Evolutionary conservation across 345 rosid genomes (phyloP).

Genomic region (Populus euphratica): DNA sequence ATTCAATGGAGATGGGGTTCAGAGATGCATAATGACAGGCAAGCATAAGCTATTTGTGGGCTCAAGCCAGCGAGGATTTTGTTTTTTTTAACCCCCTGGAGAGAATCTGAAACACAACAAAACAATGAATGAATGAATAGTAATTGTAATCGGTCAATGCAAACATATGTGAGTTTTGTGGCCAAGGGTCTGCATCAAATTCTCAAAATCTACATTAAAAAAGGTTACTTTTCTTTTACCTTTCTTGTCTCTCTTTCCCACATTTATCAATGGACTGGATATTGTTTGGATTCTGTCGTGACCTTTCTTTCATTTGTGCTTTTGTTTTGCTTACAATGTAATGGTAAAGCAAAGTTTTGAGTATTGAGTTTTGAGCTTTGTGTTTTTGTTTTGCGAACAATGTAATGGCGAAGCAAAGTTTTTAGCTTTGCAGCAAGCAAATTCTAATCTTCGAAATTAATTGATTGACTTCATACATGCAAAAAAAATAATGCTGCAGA

Average conservation of each 20-base stretch:
- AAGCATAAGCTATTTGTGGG: not conserved
- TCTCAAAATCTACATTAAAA: not conserved
- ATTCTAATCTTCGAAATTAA: not conserved
- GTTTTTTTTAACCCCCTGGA: not conserved
- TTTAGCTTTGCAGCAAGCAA: not conserved
- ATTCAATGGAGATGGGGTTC: not conserved
- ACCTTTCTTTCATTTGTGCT: not conserved
- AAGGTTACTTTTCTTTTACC: not conserved
- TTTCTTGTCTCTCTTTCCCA: not conserved
- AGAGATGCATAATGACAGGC: not conserved
- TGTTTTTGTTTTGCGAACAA: not conserved
- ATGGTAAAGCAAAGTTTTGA: not conserved
- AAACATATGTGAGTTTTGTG: not conserved
- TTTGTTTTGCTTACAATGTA: not conserved
- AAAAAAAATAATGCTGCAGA: not conserved
- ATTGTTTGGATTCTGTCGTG: not conserved
- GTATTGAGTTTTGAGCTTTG: not conserved
- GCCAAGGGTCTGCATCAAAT: not conserved
- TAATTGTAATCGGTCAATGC: not conserved
- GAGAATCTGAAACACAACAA: not conserved
- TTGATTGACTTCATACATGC: not conserved
- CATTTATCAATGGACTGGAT: not conserved
- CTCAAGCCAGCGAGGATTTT: not conserved
- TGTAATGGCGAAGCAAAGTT: not conserved
- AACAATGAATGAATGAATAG: not conserved